Conservation (phyloP, 2,329 filamentous ascomycete species). For the Phyllosticta citribraziliensis region DNA sequence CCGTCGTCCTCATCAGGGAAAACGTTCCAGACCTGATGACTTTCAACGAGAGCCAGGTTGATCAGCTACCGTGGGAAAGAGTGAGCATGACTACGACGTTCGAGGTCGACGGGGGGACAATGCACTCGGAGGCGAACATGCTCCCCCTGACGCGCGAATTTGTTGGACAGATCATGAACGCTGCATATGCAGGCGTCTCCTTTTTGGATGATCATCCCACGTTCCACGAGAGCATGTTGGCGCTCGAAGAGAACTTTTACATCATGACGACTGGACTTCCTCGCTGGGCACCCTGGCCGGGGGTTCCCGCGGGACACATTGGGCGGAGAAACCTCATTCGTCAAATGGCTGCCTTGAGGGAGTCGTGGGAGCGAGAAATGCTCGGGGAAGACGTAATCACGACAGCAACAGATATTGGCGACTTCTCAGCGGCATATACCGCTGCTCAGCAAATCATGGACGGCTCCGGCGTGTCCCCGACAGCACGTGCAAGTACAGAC, state of each 20-base stretch:
- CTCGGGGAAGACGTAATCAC: conserved; percentile 18
- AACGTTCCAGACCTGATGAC: conserved; percentile 48
- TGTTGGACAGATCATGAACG: conserved; percentile 41
- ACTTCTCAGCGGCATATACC: conserved; percentile 23
- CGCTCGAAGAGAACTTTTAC: conserved; percentile 45
- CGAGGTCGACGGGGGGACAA: conserved; percentile 29
- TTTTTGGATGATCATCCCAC: conserved; percentile 43
- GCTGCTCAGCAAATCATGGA: conserved; percentile 21
- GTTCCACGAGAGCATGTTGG: conserved; percentile 46
- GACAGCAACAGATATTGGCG: conserved; percentile 23
- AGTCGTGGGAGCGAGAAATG: conserved; percentile 21
- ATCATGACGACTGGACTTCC: conserved; percentile 47
- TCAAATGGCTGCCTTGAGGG: conserved; percentile 18
- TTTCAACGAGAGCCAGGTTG: conserved; percentile 49
- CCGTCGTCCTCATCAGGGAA: conserved; percentile 31
- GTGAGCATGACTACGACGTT: conserved; percentile 34
- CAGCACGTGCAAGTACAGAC: conserved; percentile 27
- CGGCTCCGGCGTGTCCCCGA: conserved; percentile 21
- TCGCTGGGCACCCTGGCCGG: conserved; percentile 45
- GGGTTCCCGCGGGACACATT: conserved; percentile 38
- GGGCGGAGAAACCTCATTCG: conserved; percentile 20
- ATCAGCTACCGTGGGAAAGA: conserved; percentile 54
- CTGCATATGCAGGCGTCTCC: conserved; percentile 43
- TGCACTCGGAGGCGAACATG: conserved; percentile 39
- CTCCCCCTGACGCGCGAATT: conserved; percentile 46